Evolutionary conservation across 108 stramenopile genomes (phyloP).

Genomic region (Skeletonema potamos): DNA sequence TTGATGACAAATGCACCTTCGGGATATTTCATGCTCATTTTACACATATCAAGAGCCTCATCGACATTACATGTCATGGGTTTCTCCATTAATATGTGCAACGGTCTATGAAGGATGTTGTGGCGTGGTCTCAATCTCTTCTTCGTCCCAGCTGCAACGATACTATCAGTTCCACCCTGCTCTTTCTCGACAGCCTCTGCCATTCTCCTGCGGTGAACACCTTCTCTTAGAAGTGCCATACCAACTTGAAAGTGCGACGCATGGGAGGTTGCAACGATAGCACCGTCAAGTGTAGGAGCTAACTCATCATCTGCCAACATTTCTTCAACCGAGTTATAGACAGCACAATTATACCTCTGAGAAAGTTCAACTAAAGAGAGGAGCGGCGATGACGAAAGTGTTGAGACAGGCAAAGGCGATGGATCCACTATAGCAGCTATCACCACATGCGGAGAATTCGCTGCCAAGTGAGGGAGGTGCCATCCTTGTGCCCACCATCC

Average conservation of each 20-base stretch:
- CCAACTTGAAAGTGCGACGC: constrained; percentile 64
- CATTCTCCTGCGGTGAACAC: constrained; percentile 39
- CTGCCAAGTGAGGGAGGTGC: constrained; percentile 67
- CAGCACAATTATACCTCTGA: constrained; percentile 50
- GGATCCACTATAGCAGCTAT: constrained; percentile 67
- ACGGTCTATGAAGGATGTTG: constrained; percentile 18
- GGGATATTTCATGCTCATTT: constrained; percentile 33
- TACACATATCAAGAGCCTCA: constrained; percentile 52
- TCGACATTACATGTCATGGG: constrained; percentile 72
- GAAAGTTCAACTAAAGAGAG: constrained; percentile 51
- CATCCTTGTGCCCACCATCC: constrained; percentile 85
- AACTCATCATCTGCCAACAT: constrained; percentile 43
- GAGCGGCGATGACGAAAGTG: constrained; percentile 51
- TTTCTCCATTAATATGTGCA: constrained; percentile 80
- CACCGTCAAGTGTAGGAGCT: constrained; percentile 58
- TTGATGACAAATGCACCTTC: constrained; percentile 63
- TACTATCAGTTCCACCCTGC: constrained; percentile 7
- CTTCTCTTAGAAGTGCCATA: constrained; percentile 37
- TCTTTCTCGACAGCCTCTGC: constrained; percentile 20
- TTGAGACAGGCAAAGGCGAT: constrained; percentile 47
- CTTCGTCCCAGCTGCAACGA: background rate
- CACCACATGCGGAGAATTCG: constrained; percentile 38
- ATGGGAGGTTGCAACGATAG: constrained; percentile 67
- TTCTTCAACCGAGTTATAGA: constrained; percentile 56
- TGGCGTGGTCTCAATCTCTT: background rate